Evolutionary conservation across 169 alveolate species (phyloP).

Genomic region (Plasmodium ovale): DNA sequence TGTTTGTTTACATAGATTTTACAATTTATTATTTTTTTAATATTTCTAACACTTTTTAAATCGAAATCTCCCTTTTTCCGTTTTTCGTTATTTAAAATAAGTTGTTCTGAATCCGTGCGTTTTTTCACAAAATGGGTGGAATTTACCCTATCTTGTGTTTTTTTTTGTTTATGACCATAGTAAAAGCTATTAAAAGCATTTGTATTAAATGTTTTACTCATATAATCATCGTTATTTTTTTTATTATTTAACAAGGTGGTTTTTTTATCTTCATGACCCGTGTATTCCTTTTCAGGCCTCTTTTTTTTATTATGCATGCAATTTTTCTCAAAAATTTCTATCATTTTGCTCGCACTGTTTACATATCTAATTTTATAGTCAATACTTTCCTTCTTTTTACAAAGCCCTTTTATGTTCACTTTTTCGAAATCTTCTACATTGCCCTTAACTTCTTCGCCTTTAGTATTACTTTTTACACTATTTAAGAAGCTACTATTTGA

Average conservation of each 20-base stretch:
- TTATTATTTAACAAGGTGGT: neutral
- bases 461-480: neutral
- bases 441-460: neutral
- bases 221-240: neutral
- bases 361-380: neutral
- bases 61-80: slow-evolving; percentile 39
- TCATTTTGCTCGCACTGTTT: neutral
- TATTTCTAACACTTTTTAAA: slow-evolving; percentile 59
- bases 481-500: slow-evolving; percentile 8
- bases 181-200: slow-evolving; percentile 5
- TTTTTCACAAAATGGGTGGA: slow-evolving; percentile 11
- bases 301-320: neutral
- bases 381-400: slow-evolving; percentile 16
- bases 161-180: slow-evolving; percentile 36
- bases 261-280: slow-evolving; percentile 7
- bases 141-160: slow-evolving; percentile 14
- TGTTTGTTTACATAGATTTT: slow-evolving; percentile 65
- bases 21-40: slow-evolving; percentile 68
- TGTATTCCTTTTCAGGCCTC: neutral
- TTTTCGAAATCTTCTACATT: neutral
- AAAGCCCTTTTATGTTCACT: neutral
- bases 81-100: slow-evolving; percentile 4
- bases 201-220: slow-evolving; percentile 29
- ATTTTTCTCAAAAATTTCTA: slow-evolving; percentile 17
- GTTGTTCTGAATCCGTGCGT: neutral